A percentile compares a stretch with the other conserved stretches of the same genome.
These are phyloP conservation scores for Ogataea methanolica DNA, from an alignment of 805 yeast genomes.

Conservation along the genomic window DNA sequence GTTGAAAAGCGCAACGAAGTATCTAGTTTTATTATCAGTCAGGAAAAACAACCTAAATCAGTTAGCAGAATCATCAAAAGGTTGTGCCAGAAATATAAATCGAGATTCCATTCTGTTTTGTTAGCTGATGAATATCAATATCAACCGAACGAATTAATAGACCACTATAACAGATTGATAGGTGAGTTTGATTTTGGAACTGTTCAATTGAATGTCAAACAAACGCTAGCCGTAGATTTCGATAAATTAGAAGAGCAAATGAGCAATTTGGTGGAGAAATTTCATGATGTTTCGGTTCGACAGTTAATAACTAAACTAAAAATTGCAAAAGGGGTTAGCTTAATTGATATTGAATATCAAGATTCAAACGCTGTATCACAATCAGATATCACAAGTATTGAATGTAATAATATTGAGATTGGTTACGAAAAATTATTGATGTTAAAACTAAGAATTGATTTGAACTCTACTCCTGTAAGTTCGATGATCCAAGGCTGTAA, in stretches of 20 bases:
- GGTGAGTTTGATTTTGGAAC: background rate
- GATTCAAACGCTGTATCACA: background rate
- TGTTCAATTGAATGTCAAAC: constrained; percentile 8
- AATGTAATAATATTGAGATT: constrained; percentile 16
- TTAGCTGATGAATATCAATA: constrained; percentile 26
- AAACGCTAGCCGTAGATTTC: constrained; percentile 20
- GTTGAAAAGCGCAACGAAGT: background rate
- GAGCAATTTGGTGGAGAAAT: constrained; percentile 6
- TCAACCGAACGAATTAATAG: constrained; percentile 15
- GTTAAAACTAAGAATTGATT: constrained; percentile 21
- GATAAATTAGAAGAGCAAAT: constrained; percentile 11
- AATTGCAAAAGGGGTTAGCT: constrained; percentile 14
- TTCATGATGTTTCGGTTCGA: constrained; percentile 17
- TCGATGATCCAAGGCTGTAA: constrained; percentile 12
- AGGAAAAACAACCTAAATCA: background rate
- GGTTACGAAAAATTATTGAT: constrained; percentile 20
- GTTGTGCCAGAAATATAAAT: constrained; percentile 14
- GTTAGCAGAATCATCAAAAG: constrained; percentile 9
- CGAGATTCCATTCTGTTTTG: constrained; percentile 20
- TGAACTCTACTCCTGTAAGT: constrained; percentile 11
- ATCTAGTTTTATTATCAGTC: background rate
- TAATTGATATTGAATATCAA: constrained; percentile 16
- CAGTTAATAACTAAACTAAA: constrained; percentile 13
- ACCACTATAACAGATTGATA: constrained; percentile 14
- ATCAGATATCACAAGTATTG: constrained; percentile 3